A percentile compares a stretch with the other conserved stretches of the same genome.
Conservation (phyloP, 257 asterid genomes). For the Solanum tarijense region DNA sequence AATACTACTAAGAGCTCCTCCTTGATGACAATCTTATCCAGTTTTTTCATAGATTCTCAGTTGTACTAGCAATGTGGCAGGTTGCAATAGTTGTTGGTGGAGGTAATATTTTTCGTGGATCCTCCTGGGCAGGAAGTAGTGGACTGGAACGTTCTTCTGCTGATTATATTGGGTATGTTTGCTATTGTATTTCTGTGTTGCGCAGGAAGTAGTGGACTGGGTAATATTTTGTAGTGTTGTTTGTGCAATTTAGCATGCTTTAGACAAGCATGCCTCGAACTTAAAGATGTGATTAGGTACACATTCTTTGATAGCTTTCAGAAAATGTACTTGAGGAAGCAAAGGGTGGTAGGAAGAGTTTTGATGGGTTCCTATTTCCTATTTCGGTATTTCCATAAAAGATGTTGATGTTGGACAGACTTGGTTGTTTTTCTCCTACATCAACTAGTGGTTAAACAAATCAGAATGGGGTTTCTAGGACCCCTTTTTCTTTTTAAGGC, state of each 20-base stretch:
- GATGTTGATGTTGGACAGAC: background rate
- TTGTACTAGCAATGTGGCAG: conserved; percentile 23
- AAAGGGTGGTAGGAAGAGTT: background rate
- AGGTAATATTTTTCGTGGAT: conserved; percentile 94
- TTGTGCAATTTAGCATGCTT: background rate
- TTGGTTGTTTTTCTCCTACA: background rate
- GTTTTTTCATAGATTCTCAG: background rate
- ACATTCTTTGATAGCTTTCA: background rate
- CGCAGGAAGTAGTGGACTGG: background rate
- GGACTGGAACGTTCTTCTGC: conserved; percentile 98
- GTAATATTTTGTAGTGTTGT: background rate
- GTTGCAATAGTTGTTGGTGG: conserved; percentile 97
- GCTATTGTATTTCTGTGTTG: background rate
- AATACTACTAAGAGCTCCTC: background rate
- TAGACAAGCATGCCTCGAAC: background rate
- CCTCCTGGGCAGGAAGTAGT: conserved; percentile 89
- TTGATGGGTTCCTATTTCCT: background rate
- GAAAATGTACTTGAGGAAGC: background rate
- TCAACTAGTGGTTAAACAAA: background rate
- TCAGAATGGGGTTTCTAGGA: background rate
- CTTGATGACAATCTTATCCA: background rate
- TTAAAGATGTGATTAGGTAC: background rate
- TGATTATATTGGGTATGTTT: conserved; percentile 60
- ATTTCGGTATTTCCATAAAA: background rate
- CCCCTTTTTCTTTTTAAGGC: background rate